These are phyloP conservation scores for Globisporangium lucens DNA, from an alignment of 352 stramenopile species.

Conservation along the genomic window DNA sequence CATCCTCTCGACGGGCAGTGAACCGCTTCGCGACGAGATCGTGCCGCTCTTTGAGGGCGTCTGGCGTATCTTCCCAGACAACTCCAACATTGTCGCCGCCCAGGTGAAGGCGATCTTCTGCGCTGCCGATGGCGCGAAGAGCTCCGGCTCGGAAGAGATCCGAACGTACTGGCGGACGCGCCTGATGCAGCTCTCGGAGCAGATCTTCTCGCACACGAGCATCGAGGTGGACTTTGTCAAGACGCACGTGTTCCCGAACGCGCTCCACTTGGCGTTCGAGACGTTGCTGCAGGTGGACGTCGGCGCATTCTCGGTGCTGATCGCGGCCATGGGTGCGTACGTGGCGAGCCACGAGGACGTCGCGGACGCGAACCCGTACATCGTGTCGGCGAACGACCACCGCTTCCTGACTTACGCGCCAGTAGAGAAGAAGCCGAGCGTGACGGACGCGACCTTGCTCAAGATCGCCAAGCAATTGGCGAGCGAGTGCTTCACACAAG, in stretches of 20 bases:
- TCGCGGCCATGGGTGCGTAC: constrained; percentile 55
- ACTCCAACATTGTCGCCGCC: constrained; percentile 25
- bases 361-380: constrained; percentile 36
- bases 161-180: constrained; percentile 51
- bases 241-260: constrained; percentile 53
- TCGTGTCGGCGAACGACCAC: constrained; percentile 40
- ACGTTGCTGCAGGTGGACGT: constrained; percentile 39
- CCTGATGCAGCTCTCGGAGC: constrained; percentile 47
- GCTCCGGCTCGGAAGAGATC: constrained; percentile 4
- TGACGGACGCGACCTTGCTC: constrained; percentile 30
- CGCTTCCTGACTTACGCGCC: constrained; percentile 29
- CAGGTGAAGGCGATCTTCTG: constrained; percentile 54
- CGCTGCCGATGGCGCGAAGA: constrained; percentile 15
- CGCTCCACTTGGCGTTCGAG: constrained; percentile 48
- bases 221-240: constrained; percentile 52
- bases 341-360: constrained; percentile 46
- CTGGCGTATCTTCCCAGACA: constrained; percentile 61
- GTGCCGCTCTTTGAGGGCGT: constrained; percentile 55
- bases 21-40: constrained; percentile 39
- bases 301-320: constrained; percentile 44
- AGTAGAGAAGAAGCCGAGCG: constrained; percentile 17
- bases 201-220: constrained; percentile 47
- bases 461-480: constrained; percentile 27
- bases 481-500: constrained; percentile 14
- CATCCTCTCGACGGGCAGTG: constrained; percentile 37